Base-by-base conservation (phyloP, 2,329 filamentous ascomycete genomes). In the Ascosphaera acerosa region DNA sequence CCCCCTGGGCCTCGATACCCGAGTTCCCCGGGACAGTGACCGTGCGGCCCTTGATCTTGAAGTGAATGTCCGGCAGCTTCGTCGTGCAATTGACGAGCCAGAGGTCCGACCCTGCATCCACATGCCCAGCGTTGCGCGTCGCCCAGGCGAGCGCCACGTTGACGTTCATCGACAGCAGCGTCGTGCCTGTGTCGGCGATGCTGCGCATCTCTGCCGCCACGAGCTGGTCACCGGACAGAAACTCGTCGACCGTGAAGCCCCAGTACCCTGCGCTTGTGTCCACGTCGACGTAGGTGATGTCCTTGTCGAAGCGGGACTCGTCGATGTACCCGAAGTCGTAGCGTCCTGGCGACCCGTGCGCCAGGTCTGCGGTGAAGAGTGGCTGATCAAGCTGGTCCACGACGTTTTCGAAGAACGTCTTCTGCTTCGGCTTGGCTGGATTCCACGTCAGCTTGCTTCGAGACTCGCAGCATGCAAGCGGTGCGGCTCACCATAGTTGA, bases 271-370 rank as follows among this genome's bases (percentile, higher is more conserved):
- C 51, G 7, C 57, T 58, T 12, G 57, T 59, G 44, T 76, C 64
- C 37, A 78, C 58, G 6, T 61, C 54, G 14, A 69, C 57, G 45
- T 69, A 77, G 15, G 58, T 50, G 41, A 82, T 60, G 3, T 59
- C 42, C 19, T 74, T 75, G 2, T 48, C 56, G 47, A 73, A 75
- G 41, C 75, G 68, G 34, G 52, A 53, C 2, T 42, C 44, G 45
- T 82, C 71, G 42, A 82, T 69, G 40, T 50, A 60, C 36, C 76
- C 76, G 42, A 82, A 82, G 44, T 78, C 70, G 52, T 78, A 82
- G 18, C 63, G 60, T 29, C 75, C 75, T 2, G 58, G 53, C 10
- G 57, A 55, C 35, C 61, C 57, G 38, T 64, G 59, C 43, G 66
- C 64, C 28, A 84, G 57, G 36, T 73, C 62, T 15, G 70, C 73